Evolutionary conservation across 2,329 filamentous ascomycete species (phyloP), one percentile per base, ranked within the genome.

Genomic region (Talaromyces sp.): DNA sequence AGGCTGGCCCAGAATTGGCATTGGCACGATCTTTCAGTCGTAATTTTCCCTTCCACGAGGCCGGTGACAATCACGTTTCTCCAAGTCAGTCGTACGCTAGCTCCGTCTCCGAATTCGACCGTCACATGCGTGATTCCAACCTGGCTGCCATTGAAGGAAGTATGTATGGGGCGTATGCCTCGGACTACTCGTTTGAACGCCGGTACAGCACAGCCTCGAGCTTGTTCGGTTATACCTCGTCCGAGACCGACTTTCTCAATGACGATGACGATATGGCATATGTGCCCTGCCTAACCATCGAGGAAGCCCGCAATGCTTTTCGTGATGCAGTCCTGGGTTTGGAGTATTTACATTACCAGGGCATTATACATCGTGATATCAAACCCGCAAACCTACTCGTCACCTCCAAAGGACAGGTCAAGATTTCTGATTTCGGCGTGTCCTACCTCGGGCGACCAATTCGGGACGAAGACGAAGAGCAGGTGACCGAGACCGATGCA

Each of bases 391-490:
- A 98, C 73, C 83, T 99, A 6, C 82, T 99, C 6, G 92, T 94
- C 81, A 96, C 92, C 57, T 87, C 81, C 68, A 89, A 92, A 65
- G 88, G 93, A 68, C 87, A 89, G 14, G 91, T 97, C 71, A 99
- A 99, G 81, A 99, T 99, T 64, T 98, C 95, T 5, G 95, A 99
- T 72, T 99, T 99, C 79, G 95, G 95, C 34, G 95, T 99, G 1
- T 99, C 95, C 1, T 99, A 98, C 75, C 91, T 99, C 65, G 95
- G 95, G 31, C 87, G 92, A 57, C 92, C 92, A 1, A 90, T 93
- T 62, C 85, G 91, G 44, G 91, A 96, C 54, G 90, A 90, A 59
- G 91, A 96, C 68, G 84, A 87, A 42, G 89, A 91, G 62, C 89
- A 92, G 62, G 76, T 87, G 81, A 89, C 89, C 4, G 91, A 96